A percentile compares a stretch with the other conserved stretches of the same genome.
Conservation (phyloP, 371 early-diverging fungal species). For the Circinella minor region DNA sequence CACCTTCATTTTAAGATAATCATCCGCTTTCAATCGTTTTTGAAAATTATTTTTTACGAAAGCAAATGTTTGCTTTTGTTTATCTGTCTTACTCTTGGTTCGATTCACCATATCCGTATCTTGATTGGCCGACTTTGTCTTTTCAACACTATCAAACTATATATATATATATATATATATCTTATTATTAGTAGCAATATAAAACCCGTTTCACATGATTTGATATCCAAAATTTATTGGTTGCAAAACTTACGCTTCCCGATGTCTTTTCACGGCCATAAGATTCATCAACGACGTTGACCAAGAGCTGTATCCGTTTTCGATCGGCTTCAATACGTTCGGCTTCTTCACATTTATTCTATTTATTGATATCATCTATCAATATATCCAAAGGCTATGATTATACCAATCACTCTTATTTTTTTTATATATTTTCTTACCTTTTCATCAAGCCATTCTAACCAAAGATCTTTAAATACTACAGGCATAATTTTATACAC, state of each 20-base stretch:
- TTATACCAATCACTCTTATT: neutral
- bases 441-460: slow-evolving; percentile 55
- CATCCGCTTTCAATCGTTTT: slow-evolving; percentile 36
- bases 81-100: neutral
- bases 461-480: slow-evolving; percentile 72
- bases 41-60: slow-evolving; percentile 19
- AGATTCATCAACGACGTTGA: slow-evolving; percentile 29
- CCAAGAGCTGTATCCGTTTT: slow-evolving; percentile 33
- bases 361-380: neutral
- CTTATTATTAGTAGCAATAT: neutral
- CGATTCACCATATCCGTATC: neutral
- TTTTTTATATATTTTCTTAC: slow-evolving; percentile 19
- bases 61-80: slow-evolving; percentile 19
- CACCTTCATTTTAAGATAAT: slow-evolving; percentile 44
- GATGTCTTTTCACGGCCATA: neutral
- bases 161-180: neutral
- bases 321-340: slow-evolving; percentile 29
- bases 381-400: neutral
- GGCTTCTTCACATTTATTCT: slow-evolving; percentile 33
- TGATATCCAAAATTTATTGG: too few species aligned
- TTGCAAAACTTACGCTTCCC: slow-evolving; percentile 15
- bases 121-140: neutral
- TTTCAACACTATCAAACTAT: neutral
- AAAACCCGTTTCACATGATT: neutral
- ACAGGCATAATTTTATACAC: slow-evolving; percentile 64